Evolutionary conservation across 345 rosid species (phyloP).

Genomic region (Euphorbia peplus): DNA sequence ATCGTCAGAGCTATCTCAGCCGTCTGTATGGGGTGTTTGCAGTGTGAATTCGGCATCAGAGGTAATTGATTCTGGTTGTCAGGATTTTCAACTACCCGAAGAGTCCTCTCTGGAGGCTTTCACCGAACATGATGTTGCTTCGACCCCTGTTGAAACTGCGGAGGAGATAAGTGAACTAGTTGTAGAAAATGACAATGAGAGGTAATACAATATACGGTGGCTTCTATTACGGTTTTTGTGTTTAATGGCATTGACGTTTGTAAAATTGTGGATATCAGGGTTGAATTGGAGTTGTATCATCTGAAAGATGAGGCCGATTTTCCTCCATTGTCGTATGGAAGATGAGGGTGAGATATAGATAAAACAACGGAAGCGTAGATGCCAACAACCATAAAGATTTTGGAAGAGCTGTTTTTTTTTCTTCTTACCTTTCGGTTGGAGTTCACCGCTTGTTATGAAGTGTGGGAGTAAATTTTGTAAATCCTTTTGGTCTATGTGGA

Average conservation of each 20-base stretch:
- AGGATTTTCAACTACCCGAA: background rate
- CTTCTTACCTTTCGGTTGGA: background rate
- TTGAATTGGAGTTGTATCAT: conserved; percentile 19
- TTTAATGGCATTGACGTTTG: background rate
- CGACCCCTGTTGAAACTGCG: conserved; percentile 9
- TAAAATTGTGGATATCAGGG: conserved; percentile 19
- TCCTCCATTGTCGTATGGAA: conserved; percentile 27
- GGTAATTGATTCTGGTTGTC: conserved; percentile 10
- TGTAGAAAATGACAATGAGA: conserved; percentile 13
- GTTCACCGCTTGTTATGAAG: background rate
- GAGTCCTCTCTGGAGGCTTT: conserved; percentile 8
- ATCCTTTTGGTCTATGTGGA: background rate
- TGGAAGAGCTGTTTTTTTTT: background rate
- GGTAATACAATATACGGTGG: conserved; percentile 19
- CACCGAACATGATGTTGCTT: background rate
- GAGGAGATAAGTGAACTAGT: background rate
- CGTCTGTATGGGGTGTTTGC: conserved; percentile 20
- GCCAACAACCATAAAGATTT: background rate
- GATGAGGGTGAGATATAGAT: background rate
- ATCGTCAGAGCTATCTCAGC: conserved; percentile 10
- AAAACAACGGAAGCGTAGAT: conserved; percentile 8
- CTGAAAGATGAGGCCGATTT: conserved; percentile 34
- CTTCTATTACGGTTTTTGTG: background rate
- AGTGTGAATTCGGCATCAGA: conserved; percentile 13
- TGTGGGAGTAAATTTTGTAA: background rate